These are phyloP conservation scores for Glycyrrhiza uralensis DNA, from an alignment of 306 rosid genomes.

Conservation along the genomic window DNA sequence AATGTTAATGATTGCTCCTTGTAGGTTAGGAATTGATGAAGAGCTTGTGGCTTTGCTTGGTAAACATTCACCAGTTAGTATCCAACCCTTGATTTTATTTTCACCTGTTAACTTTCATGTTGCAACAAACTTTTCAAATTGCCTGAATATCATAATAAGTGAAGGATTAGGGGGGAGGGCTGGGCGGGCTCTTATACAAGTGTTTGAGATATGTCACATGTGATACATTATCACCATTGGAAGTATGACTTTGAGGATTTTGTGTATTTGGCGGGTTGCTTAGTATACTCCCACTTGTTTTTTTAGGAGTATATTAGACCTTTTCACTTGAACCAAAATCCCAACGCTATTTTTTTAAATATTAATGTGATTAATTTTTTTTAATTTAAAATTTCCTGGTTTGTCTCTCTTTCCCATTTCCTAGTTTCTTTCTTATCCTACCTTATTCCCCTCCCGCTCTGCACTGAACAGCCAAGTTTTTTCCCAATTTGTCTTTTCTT, in stretches of 20 bases:
- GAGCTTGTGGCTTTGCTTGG: constrained; percentile 91
- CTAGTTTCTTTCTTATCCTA: too few relatives aligned
- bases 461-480: too few relatives aligned
- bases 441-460: too few relatives aligned
- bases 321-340: too few relatives aligned
- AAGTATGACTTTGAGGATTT: neutral
- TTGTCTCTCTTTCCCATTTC: too few relatives aligned
- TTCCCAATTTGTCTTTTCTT: too few relatives aligned
- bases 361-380: too few relatives aligned
- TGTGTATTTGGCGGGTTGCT: too few relatives aligned
- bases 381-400: too few relatives aligned
- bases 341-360: too few relatives aligned
- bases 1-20: constrained; percentile 27
- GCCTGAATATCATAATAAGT: neutral
- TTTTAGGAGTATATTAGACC: too few relatives aligned
- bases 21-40: constrained; percentile 93
- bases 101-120: neutral
- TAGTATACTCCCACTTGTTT: too few relatives aligned
- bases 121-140: constrained; percentile 4
- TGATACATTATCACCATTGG: neutral
- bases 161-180: neutral
- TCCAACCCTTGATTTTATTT: constrained; percentile 17
- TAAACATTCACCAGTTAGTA: constrained; percentile 76
- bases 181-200: neutral
- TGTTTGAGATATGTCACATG: neutral